Conservation (phyloP, 1,284 basidiomycete genomes). For the Sphaerobolus stellatus region DNA sequence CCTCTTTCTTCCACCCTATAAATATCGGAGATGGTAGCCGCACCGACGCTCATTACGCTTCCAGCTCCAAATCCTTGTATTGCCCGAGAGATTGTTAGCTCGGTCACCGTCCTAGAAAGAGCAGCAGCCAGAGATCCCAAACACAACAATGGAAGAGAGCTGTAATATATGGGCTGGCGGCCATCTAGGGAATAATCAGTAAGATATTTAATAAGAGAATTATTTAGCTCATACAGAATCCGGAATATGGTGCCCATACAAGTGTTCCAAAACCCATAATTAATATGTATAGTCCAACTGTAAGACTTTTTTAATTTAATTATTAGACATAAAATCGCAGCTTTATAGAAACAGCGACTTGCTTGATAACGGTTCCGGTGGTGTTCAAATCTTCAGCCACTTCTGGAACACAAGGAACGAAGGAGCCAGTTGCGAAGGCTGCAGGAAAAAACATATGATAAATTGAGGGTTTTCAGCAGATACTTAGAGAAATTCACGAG, state of each 20-base stretch:
- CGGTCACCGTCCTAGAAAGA: constrained; percentile 41
- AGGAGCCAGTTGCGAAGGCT: constrained; percentile 70
- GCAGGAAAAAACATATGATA: not conserved
- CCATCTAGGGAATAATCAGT: constrained; percentile 45
- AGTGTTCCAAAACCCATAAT: constrained; percentile 43
- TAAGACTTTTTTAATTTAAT: constrained; percentile 21
- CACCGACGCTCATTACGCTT: constrained; percentile 55
- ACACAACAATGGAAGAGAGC: constrained; percentile 57
- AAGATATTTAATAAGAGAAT: not conserved
- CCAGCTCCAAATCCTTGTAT: constrained; percentile 60
- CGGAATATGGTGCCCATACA: constrained; percentile 53
- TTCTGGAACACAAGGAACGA: constrained; percentile 68
- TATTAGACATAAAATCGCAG: not conserved
- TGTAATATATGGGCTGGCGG: constrained; percentile 59
- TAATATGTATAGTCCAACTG: constrained; percentile 48
- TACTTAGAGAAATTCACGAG: constrained; percentile 36
- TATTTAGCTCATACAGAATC: constrained; percentile 39
- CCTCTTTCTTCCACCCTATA: constrained; percentile 62
- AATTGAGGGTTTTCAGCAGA: not conserved
- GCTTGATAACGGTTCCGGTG: constrained; percentile 56
- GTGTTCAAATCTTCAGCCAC: constrained; percentile 62
- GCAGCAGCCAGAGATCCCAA: constrained; percentile 64
- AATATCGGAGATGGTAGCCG: constrained; percentile 64
- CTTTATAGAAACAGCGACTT: not conserved
- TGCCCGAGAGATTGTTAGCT: constrained; percentile 60